Evolutionary conservation across 768 basidiomycete species (phyloP).

Genomic region (Postia placenta): DNA sequence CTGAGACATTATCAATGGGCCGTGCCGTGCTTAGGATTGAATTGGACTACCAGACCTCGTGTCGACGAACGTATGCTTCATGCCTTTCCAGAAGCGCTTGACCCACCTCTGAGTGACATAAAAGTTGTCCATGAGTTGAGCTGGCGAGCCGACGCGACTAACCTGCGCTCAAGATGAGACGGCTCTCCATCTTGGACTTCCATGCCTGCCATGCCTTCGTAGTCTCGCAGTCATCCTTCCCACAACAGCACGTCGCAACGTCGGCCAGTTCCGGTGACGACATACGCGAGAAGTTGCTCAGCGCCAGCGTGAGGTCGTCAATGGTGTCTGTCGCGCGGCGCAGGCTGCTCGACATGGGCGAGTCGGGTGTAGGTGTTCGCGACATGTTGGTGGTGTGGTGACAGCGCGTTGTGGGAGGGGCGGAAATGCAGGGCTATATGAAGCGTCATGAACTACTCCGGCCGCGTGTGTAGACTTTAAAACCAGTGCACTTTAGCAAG

Average conservation of each 20-base stretch:
- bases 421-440: too few relatives aligned
- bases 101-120: constrained; percentile 61
- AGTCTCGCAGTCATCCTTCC: constrained; percentile 58
- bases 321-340: constrained; percentile 41
- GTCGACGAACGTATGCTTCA: constrained; percentile 75
- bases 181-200: constrained; percentile 67
- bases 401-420: constrained; percentile 10
- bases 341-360: constrained; percentile 24
- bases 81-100: constrained; percentile 83
- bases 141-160: constrained; percentile 23
- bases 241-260: constrained; percentile 58
- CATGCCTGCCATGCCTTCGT: constrained; percentile 54
- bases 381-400: too few relatives aligned
- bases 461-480: too few relatives aligned
- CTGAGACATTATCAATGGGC: not conserved
- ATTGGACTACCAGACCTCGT: constrained; percentile 41
- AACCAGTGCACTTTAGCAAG: too few relatives aligned
- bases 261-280: constrained; percentile 65
- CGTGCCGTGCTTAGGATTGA: not conserved
- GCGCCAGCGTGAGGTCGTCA: constrained; percentile 72
- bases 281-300: constrained; percentile 65
- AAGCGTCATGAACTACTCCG: too few relatives aligned
- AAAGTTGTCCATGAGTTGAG: not conserved
- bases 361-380: constrained; percentile 22
- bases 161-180: constrained; percentile 86